Evolutionary conservation across 1,284 basidiomycete species (phyloP), one percentile per base, ranked within the genome.

Genomic region (Pseudozyma tsukubaensis): DNA sequence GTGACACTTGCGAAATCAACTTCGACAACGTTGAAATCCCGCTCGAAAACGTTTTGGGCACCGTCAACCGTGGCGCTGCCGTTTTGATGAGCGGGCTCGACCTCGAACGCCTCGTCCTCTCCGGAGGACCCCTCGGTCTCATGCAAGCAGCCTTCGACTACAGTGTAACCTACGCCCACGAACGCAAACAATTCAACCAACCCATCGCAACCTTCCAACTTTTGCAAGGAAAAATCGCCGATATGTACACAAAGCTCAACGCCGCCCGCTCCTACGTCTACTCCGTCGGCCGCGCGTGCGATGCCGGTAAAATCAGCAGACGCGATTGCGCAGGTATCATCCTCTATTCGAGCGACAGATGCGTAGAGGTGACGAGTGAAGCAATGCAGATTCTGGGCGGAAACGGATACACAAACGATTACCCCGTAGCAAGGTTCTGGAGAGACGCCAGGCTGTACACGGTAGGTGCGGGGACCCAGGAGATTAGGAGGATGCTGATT

Each of bases 21-120:
- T 97, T 97, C 76, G 93, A 97, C 80, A 89, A 94, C 77, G 94
- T 94, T 77, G 89, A 91, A 76, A 91, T 97, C 2, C 93, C 94
- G 2, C 50, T 50, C 34, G 92, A 90, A 81, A 96, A 96, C 82
- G 90, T 97, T 12, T 88, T 97, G 5, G 94, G 94, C 5, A 85
- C 88, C 54, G 87, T 94, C 0, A 89, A 93, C 82, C 88, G 89
- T 68, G 95, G 94, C 9, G 94, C 90, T 1, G 88, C 88, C 1
- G 94, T 97, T 2, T 89, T 97, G 47, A 97, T 97, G 94, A 93
- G 92, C 32, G 95, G 94, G 0, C 87, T 97, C 37, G 94, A 97
- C 84, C 88, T 97, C 52, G 94, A 97, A 83, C 89, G 95, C 34
- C 88, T 97, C 32, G 94, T 97, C 8, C 87, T 97, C 45, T 92